A percentile compares a stretch with the other conserved stretches of the same genome.
Conservation (phyloP, 2,329 filamentous ascomycete genomes). For the Cytospora piceae region DNA sequence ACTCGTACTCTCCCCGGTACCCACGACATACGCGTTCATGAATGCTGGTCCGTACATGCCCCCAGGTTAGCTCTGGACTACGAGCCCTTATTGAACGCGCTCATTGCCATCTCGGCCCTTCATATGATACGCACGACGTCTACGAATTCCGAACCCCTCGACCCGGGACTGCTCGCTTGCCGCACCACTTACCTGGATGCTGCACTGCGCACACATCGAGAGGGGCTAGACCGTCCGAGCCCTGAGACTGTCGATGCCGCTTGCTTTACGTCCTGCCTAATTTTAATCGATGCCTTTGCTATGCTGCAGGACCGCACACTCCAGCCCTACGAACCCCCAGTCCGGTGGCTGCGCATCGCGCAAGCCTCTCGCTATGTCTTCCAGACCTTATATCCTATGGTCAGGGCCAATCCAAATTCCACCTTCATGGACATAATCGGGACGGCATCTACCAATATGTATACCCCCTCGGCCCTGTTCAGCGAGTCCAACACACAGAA, state of each 20-base stretch:
- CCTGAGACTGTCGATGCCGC: slow-evolving; percentile 32
- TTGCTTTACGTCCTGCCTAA: slow-evolving; percentile 33
- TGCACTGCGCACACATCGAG: slow-evolving; percentile 31
- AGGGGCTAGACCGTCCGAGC: slow-evolving; percentile 28
- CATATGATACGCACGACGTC: slow-evolving; percentile 28
- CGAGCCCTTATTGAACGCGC: slow-evolving; percentile 34
- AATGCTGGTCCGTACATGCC: slow-evolving; percentile 33
- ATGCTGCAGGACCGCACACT: slow-evolving; percentile 31
- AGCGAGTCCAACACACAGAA: neutral
- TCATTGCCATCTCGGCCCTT: slow-evolving; percentile 34
- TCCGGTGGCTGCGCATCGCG: slow-evolving; percentile 35
- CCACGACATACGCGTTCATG: slow-evolving; percentile 27
- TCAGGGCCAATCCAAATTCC: slow-evolving; percentile 28
- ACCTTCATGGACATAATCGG: slow-evolving; percentile 30
- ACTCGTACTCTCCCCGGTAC: slow-evolving; percentile 32
- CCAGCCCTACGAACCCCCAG: slow-evolving; percentile 34
- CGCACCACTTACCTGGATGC: slow-evolving; percentile 34
- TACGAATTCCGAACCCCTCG: slow-evolving; percentile 19
- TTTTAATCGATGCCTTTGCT: slow-evolving; percentile 34
- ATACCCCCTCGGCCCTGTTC: neutral
- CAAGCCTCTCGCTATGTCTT: slow-evolving; percentile 34
- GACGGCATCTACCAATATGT: neutral
- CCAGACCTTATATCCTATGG: slow-evolving; percentile 23
- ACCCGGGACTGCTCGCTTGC: slow-evolving; percentile 1
- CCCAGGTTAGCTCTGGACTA: slow-evolving; percentile 33